Conservation (phyloP, 768 basidiomycete genomes). For the Termitomyces eurrhizus region DNA sequence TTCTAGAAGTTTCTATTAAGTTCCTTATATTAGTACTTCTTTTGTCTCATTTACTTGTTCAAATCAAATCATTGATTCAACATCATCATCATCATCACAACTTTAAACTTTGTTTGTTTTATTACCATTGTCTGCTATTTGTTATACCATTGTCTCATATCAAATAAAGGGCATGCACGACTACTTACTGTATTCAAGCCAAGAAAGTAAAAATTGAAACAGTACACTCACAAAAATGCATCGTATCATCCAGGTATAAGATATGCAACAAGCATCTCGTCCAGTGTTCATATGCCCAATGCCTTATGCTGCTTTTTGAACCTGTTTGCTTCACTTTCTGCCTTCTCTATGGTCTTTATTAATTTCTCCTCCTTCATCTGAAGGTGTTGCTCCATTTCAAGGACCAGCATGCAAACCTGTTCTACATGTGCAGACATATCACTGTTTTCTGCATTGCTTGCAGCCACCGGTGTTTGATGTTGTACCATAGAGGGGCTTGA, state of each 20-base stretch:
- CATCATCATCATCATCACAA: too few relatives aligned
- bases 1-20: too few relatives aligned
- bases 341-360: conserved; percentile 15
- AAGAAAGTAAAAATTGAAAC: neutral
- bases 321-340: conserved; percentile 13
- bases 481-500: conserved; percentile 33
- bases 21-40: too few relatives aligned
- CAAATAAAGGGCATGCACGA: neutral
- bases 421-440: conserved; percentile 13
- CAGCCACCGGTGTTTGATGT: conserved; percentile 16
- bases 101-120: too few relatives aligned
- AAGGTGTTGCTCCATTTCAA: conserved; percentile 21
- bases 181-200: too few relatives aligned
- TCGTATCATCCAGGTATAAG: neutral
- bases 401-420: conserved; percentile 18
- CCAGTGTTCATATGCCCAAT: neutral
- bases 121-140: too few relatives aligned
- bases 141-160: too few relatives aligned
- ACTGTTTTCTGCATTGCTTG: conserved; percentile 4
- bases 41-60: too few relatives aligned
- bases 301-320: conserved; percentile 15
- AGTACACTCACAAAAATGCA: neutral
- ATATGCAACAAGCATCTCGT: neutral
- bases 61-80: too few relatives aligned
- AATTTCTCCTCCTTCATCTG: conserved; percentile 20